Percentiles rank a stretch among this genome's conserved stretches.
These are phyloP conservation scores for Rhodotorula sphaerocarpa DNA, from an alignment of 768 basidiomycete genomes.

Conservation along the genomic window DNA sequence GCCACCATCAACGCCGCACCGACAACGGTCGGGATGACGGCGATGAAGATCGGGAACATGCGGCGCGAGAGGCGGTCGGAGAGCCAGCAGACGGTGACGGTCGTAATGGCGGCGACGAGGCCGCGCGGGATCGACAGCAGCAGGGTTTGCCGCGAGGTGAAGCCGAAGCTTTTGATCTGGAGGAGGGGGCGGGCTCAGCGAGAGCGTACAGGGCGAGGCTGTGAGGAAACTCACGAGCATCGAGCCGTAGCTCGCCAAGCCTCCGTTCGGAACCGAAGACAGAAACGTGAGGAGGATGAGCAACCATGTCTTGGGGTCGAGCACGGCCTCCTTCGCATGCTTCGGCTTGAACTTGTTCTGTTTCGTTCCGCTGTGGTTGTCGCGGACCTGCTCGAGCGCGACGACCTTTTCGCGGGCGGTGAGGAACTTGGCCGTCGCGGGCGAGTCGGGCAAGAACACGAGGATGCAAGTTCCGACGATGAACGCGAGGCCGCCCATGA, in stretches of 20 bases:
- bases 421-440: constrained; percentile 54
- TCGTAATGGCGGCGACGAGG: constrained; percentile 49
- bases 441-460: constrained; percentile 60
- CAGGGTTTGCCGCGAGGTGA: constrained; percentile 55
- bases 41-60: constrained; percentile 10
- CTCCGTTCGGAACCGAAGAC: constrained; percentile 48
- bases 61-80: background rate
- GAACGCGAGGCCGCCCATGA: constrained; percentile 53
- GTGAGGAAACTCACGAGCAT: constrained; percentile 36
- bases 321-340: constrained; percentile 52
- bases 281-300: constrained; percentile 52
- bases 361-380: constrained; percentile 52
- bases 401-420: constrained; percentile 57
- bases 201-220: background rate
- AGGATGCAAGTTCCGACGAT: constrained; percentile 54
- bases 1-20: constrained; percentile 55
- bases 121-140: constrained; percentile 57
- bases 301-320: constrained; percentile 58
- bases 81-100: constrained; percentile 42
- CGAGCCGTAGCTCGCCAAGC: background rate
- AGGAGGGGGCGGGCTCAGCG: background rate
- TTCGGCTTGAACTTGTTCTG: constrained; percentile 56
- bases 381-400: constrained; percentile 58
- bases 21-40: constrained; percentile 47
- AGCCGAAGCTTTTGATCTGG: constrained; percentile 31